Evolutionary conservation across 257 asterid species (phyloP), one percentile per base, ranked within the genome.

Genomic region (Nemophila menziesii): DNA sequence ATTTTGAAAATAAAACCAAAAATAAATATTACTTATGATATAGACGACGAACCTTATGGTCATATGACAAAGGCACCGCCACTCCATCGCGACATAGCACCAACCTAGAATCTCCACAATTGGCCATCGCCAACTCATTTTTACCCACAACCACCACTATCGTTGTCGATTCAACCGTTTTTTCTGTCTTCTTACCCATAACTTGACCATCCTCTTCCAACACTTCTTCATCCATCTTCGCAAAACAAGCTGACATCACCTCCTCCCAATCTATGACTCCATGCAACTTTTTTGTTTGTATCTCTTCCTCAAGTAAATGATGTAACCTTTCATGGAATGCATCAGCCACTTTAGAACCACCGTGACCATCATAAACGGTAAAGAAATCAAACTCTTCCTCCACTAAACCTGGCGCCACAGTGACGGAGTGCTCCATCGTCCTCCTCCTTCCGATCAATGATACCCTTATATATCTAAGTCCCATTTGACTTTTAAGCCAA

Each of bases 51-150:
- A 79, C 86, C 78, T 71, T 72, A 27, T 70, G 80, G 45, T 80
- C 84, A 16, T 3, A 23, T 0, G 82, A 57, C 19, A 77, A 54
- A 0, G 82, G 82, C 39, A 75, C 16, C 3, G 64, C 64, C 4
- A 43, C 55, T 5, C 78, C 87, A n/a, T 33, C 61, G 1, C 66
- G 70, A 47, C 65, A 63, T 4, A 84, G 70, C 60, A 83, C 86
- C 23, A 69, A 83, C 72, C 92, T 59, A 0, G 92, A 75, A 18
- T 77, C 78, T 0, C 94, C 87, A 56, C 87, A 79, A 24, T 75
- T 80, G 0, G 86, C 81, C 22, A 68, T 70, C 47, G 80, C 82
- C 33, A 84, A 11, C 43, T 70, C 81, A 37, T 71, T 75, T 38
- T 57, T 36, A 0, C 73, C 81, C 13, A 68, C 72, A 15, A 73